Evolutionary conservation across 179 eudicot species (phyloP), one percentile per base, ranked within the genome.

Genomic region (Amaranthus tricolor): DNA sequence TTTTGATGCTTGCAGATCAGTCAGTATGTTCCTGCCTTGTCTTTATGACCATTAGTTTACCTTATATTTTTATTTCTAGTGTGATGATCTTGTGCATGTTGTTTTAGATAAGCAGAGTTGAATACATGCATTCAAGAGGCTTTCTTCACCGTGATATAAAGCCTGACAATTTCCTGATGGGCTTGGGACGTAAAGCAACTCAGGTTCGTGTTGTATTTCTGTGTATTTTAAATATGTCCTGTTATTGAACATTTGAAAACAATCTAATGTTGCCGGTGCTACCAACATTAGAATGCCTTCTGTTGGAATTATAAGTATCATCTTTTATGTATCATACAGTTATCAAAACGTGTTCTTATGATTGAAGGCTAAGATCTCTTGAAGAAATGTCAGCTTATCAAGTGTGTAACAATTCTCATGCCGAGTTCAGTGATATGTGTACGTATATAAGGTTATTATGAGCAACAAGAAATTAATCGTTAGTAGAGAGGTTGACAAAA

Each of bases 61-160:
- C 17, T 71, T 12, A 7, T 40, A 53, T 59, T 16, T 9, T 12
- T 47, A 16, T 17, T 45, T 55, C 56, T 45, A 40, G 20, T 56
- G 62, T 58, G 43, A 11, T 31, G 55, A n/a, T 70, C 6, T 60
- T 57, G 59, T 70, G 15, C 56, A 72, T 78, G 45, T 56, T 66
- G 13, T 56, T 54, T 11, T 72, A 94, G 97, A 90, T 94, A 70
- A 90, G 85, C 70, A 86, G 99, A 82, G 94, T 96, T 72, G 99
- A 96, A 68, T 90, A 89, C 84, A 89, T 93, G 91, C 99, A 96
- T 64, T 85, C 92, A 7, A 91, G 92, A 85, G 94, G 98, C 74
- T 91, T 93, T 83, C 97, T 96, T 84, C 98, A 93, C 81, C 98
- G 98, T 64, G 97, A 96, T 81, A 93, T 96, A 65, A 96, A 96